Evolutionary conservation across 208 protist genomes (phyloP).

Genomic region (Leishmania lainsoni): DNA sequence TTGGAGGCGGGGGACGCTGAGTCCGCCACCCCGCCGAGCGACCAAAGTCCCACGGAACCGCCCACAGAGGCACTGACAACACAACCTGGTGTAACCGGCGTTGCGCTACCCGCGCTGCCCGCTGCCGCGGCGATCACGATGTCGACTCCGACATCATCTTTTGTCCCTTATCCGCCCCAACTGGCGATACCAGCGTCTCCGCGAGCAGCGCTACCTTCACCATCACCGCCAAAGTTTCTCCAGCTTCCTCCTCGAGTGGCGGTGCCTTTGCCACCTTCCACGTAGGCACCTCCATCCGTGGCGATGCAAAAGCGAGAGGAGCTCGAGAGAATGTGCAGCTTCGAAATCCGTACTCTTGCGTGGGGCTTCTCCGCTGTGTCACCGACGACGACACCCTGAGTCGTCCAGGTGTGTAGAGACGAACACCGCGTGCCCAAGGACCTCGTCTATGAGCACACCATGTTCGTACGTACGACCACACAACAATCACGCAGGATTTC

Average conservation of each 20-base stretch:
- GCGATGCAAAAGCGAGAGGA: not conserved
- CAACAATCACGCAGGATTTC: not conserved
- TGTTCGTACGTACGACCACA: not conserved
- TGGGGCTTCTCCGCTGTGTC: not conserved
- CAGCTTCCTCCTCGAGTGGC: conserved; percentile 1
- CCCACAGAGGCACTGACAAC: not conserved
- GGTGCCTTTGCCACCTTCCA: conserved; percentile 5
- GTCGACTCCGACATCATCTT: not conserved
- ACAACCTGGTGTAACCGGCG: not conserved
- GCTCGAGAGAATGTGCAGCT: too few species aligned
- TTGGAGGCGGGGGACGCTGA: not conserved
- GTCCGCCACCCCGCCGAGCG: not conserved
- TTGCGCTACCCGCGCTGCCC: not conserved
- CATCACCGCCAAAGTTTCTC: not conserved
- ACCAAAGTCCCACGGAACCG: not conserved
- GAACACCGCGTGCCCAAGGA: too few species aligned
- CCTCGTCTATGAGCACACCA: not conserved
- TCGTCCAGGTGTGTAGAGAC: not conserved
- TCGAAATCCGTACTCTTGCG: not conserved
- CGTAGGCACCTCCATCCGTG: not conserved
- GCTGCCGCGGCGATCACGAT: not conserved
- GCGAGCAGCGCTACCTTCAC: not conserved
- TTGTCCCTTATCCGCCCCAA: conserved; percentile 3
- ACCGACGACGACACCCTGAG: not conserved
- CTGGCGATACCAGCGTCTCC: conserved; percentile 6